Percentiles rank a stretch among this genome's conserved stretches.
These are phyloP conservation scores for Geotrichum cucujoidarum DNA, from an alignment of 1,139 yeast genomes.

Conservation along the genomic window DNA sequence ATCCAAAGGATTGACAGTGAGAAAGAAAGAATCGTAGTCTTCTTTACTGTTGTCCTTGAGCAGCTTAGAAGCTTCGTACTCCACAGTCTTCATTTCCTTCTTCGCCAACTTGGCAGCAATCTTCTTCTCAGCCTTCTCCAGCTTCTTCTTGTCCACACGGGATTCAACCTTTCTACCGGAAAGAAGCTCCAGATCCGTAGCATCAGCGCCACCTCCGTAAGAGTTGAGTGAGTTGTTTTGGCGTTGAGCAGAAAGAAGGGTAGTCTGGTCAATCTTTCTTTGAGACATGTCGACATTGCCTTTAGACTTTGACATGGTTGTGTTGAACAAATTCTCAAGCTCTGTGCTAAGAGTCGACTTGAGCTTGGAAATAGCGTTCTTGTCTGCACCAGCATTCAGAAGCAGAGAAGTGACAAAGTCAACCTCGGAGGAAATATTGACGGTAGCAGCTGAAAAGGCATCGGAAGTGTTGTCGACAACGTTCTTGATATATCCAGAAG, in stretches of 20 bases:
- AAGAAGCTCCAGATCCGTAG: conserved; percentile 75
- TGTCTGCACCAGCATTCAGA: conserved; percentile 75
- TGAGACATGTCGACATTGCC: conserved; percentile 68
- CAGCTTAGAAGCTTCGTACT: conserved; percentile 89
- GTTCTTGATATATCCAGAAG: conserved; percentile 83
- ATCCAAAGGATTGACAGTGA: conserved; percentile 91
- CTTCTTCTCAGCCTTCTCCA: conserved; percentile 94
- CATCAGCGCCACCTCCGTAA: conserved; percentile 48
- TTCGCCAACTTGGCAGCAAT: conserved; percentile 95
- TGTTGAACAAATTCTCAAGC: conserved; percentile 53
- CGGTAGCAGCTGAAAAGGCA: conserved; percentile 58
- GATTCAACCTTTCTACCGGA: conserved; percentile 89
- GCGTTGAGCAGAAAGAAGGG: conserved; percentile 36
- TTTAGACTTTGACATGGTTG: conserved; percentile 52
- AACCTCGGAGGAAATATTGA: conserved; percentile 64
- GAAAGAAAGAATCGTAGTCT: conserved; percentile 89
- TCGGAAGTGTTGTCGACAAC: conserved; percentile 70
- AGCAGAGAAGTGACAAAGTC: conserved; percentile 59
- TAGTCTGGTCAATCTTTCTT: conserved; percentile 50
- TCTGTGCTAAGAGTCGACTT: conserved; percentile 44
- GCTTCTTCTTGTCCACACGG: conserved; percentile 90
- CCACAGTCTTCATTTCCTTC: conserved; percentile 52
- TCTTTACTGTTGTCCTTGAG: conserved; percentile 58
- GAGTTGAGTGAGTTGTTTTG: conserved; percentile 29
- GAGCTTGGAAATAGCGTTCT: conserved; percentile 47